Conservation (phyloP, 148 eudicot species). For the Vaccinium corymbosum region DNA sequence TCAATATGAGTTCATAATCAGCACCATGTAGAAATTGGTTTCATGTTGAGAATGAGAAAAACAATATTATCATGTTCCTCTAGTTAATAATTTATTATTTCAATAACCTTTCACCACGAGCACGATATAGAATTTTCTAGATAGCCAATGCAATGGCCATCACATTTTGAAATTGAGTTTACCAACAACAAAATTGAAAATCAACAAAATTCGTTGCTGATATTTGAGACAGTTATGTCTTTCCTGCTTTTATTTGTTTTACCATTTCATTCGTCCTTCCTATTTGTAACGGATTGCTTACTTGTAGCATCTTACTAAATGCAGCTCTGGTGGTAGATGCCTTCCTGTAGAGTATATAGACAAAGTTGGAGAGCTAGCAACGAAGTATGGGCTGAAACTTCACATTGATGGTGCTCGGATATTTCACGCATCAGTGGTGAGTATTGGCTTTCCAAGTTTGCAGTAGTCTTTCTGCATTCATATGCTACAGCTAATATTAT, state of each 20-base stretch:
- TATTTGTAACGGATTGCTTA: neutral
- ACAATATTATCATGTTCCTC: neutral
- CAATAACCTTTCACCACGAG: neutral
- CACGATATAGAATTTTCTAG: neutral
- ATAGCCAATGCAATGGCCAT: neutral
- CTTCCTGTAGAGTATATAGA: slow-evolving; percentile 34
- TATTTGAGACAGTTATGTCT: neutral
- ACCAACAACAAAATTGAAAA: neutral
- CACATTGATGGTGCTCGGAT: slow-evolving; percentile 98
- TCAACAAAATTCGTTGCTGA: neutral
- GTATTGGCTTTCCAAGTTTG: slow-evolving; percentile 16
- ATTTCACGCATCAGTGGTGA: slow-evolving; percentile 86
- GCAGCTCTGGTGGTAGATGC: slow-evolving; percentile 90
- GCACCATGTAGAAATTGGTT: neutral
- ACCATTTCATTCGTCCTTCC: neutral
- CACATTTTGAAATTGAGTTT: neutral
- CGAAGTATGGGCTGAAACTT: slow-evolving; percentile 79
- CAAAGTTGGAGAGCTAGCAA: slow-evolving; percentile 82
- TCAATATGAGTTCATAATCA: neutral
- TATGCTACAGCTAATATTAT: slow-evolving; percentile 6
- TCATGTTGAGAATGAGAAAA: neutral
- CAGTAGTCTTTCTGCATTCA: slow-evolving; percentile 7
- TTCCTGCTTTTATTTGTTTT: neutral
- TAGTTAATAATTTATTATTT: neutral
- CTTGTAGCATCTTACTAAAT: neutral